Evolutionary conservation across 208 protist genomes (phyloP), one percentile per base, ranked within the genome.

Genomic region (Histomonas meleagridis): DNA sequence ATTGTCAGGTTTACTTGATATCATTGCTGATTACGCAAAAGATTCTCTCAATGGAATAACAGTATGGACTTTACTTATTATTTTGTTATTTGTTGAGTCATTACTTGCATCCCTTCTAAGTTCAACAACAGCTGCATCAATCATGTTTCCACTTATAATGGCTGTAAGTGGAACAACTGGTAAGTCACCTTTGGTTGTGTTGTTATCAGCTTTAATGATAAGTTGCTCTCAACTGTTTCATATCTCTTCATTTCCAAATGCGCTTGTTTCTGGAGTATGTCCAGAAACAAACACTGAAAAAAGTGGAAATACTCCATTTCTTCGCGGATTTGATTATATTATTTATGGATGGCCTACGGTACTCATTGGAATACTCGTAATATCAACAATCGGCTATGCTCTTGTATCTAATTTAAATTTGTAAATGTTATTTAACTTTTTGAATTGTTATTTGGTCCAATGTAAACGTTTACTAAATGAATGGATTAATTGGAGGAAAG

Each of bases 91-190:
- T n/a, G 18, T 55, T 32, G 76, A 86, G 55, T 40, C 46, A 32
- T 86, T 32, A 4, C 43, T 86, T 38, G 76, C 76, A 1, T 86
- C 76, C 32, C 46, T 86, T 14, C 38, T 86, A 21, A 51, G 40
- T n/a, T 86, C 76, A n/a, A 86, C 76, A 23, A 86, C 76, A 51
- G 76, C 76, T 4, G 76, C 76, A 5, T 86, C 76, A 55, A 86
- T 86, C 23, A 32, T 86, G 40, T 86, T 86, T 46, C 76, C 76
- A 46, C 26, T 86, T 7, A 86, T 86, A 57, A 12, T 86, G 0
- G 46, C 76, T 12, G 46, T 86, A 38, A 46, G 40, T 38, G 46
- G 46, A 21, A 48, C 23, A 21, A 86, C 76, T 32, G 76, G 76
- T 2, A 40, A 86, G 32, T 40, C 76, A 53, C 76, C 76, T 16